Conservation (phyloP, 106 monocot genomes). For the Amphibolis antarctica region DNA sequence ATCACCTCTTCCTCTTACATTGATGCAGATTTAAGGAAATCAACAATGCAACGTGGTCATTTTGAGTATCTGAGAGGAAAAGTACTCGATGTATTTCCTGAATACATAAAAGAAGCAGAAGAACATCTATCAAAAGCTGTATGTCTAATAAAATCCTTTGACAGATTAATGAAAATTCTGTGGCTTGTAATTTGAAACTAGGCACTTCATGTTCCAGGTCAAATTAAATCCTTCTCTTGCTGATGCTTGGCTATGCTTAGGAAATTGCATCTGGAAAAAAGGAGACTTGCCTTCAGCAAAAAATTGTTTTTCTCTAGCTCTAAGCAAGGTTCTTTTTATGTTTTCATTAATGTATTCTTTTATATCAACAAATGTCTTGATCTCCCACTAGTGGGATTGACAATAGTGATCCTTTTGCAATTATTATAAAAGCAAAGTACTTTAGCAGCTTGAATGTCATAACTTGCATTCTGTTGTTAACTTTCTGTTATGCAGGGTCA, state of each 20-base stretch:
- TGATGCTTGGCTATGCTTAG: slow-evolving; percentile 95
- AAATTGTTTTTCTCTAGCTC: slow-evolving; percentile 72
- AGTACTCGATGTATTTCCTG: slow-evolving; percentile 18
- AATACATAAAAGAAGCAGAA: slow-evolving; percentile 23
- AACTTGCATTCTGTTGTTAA: background rate
- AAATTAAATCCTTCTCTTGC: slow-evolving; percentile 88
- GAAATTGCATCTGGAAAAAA: slow-evolving; percentile 97
- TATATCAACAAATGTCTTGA: too few relatives aligned
- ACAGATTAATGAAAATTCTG: background rate
- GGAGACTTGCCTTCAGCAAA: slow-evolving; percentile 75
- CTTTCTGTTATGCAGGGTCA: slow-evolving; percentile 37
- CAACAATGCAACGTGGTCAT: slow-evolving; percentile 8
- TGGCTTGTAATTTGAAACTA: slow-evolving; percentile 1
- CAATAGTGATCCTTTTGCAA: too few relatives aligned
- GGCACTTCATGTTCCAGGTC: slow-evolving; percentile 42
- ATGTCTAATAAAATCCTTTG: background rate
- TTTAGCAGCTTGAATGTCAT: background rate
- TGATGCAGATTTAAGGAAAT: slow-evolving; percentile 3
- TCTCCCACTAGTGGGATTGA: too few relatives aligned
- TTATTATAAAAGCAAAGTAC: background rate
- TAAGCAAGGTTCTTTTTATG: slow-evolving; percentile 64
- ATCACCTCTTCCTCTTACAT: background rate
- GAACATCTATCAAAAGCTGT: slow-evolving; percentile 26
- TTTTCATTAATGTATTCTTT: too few relatives aligned
- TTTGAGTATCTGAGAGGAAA: slow-evolving; percentile 24